These are phyloP conservation scores for Carallia brachiata DNA, from an alignment of 345 rosid genomes.

Conservation along the genomic window DNA sequence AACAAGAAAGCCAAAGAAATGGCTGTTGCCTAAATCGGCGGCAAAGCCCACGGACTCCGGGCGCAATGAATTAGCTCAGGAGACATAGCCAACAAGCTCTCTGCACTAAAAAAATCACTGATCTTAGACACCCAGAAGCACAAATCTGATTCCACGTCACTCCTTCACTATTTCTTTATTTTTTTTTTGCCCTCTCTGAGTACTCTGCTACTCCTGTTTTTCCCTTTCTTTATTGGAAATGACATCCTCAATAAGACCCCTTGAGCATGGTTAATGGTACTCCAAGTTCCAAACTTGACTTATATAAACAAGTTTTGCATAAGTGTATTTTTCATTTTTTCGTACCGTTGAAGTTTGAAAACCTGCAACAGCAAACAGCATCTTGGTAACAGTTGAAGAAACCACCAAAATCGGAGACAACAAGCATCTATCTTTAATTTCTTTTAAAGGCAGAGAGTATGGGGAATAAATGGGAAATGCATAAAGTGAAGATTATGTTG, in stretches of 20 bases:
- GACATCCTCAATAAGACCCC: slow-evolving; percentile 22
- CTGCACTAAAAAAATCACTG: slow-evolving; percentile 46
- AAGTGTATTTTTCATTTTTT: slow-evolving; percentile 18
- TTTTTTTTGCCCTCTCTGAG: slow-evolving; percentile 25
- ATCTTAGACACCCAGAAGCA: slow-evolving; percentile 42
- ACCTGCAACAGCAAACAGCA: slow-evolving; percentile 85
- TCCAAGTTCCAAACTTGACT: slow-evolving; percentile 65
- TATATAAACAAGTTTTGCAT: slow-evolving; percentile 16
- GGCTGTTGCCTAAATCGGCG: slow-evolving; percentile 50
- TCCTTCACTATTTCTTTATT: slow-evolving; percentile 21
- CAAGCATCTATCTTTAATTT: slow-evolving; percentile 55
- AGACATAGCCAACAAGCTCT: slow-evolving; percentile 52
- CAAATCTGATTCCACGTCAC: slow-evolving; percentile 50
- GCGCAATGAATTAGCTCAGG: slow-evolving; percentile 43
- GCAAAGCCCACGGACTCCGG: slow-evolving; percentile 73
- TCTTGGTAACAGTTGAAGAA: slow-evolving; percentile 68
- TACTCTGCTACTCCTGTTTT: slow-evolving; percentile 29
- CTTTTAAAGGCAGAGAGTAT: slow-evolving; percentile 8
- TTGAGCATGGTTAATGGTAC: slow-evolving; percentile 27
- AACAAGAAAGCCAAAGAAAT: slow-evolving; percentile 46
- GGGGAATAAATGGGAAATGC: slow-evolving; percentile 45
- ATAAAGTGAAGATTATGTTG: slow-evolving; percentile 11
- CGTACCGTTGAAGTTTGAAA: slow-evolving; percentile 53
- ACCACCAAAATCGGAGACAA: slow-evolving; percentile 76
- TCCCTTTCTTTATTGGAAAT: slow-evolving; percentile 22